Base-by-base conservation (phyloP, 2,329 filamentous ascomycete genomes). In the Colletotrichum sp. region DNA sequence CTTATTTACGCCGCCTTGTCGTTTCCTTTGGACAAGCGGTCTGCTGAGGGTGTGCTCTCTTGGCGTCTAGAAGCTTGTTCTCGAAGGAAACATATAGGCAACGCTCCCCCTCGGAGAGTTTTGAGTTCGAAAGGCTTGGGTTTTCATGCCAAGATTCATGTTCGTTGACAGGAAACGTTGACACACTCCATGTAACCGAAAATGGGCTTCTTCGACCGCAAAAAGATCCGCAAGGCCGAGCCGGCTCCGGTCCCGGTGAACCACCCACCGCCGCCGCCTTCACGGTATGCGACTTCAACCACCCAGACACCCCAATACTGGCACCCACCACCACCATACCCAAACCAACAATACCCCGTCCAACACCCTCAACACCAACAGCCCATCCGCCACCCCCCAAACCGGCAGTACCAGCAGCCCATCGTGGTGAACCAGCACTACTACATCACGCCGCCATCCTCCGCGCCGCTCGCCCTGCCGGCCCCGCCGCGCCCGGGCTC, bases 351-450 rank as follows among this genome's bases (percentile, higher is more conserved):
- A 39, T 68, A 73, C 68, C 75, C 36, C 24, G 63, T 39, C 48
- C 76, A 67, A 68, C 71, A 72, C 70, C 79, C 16, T 60, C 81
- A 34, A 63, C 80, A 55, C 63, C 80, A 69, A 74, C 77, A 43
- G 77, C 61, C 55, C 74, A 78, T 18, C 61, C n/a, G 60, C 70
- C 32, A 69, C 21, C 74, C 79, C 21, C 77, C 81, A 28, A 71
- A 59, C 12, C 32, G 59, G n/a, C 63, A 63, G 9, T 68, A 63
- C 24, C 68, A 14, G n/a, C 83, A 83, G 30, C 86, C 88, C 9
- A 86, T 90, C 69, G 84, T 90, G 32, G 87, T 90, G 65, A 89
- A 90, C 76, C 88, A 90, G 74, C 85, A 90, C 77, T 90, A 90
- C 79, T 89, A 90, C 77, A 79, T 89, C 52, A 69, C 77, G 66